Evolutionary conservation across 129 eudicot genomes (phyloP).

Genomic region (Centaurea solstitialis): DNA sequence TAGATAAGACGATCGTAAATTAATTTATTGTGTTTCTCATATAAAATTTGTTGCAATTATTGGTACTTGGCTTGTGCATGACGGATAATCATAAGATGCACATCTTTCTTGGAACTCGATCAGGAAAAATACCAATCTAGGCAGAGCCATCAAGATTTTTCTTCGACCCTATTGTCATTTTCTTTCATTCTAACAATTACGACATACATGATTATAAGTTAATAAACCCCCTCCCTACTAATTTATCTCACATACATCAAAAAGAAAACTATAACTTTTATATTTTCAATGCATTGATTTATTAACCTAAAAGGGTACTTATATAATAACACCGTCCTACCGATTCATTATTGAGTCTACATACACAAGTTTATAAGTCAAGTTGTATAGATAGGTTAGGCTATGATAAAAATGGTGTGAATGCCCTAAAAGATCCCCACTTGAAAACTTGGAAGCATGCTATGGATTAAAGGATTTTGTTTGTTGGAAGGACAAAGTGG

Average conservation of each 20-base stretch:
- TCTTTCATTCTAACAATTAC: neutral
- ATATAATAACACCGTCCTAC: neutral
- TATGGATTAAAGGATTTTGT: conserved; percentile 23
- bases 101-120: neutral
- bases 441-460: conserved; percentile 13
- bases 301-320: neutral
- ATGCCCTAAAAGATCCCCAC: conserved; percentile 19
- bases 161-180: neutral
- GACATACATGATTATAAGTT: neutral
- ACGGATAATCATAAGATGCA: conserved; percentile 3
- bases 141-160: conserved; percentile 8
- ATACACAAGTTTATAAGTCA: neutral
- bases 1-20: no score
- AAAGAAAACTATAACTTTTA: neutral
- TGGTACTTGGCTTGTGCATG: neutral
- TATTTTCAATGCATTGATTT: neutral
- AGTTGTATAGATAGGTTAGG: neutral
- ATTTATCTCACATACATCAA: neutral
- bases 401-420: conserved; percentile 1
- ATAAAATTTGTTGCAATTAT: no score
- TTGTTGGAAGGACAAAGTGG: conserved; percentile 25
- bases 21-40: no score
- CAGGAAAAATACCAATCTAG: neutral
- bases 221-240: neutral
- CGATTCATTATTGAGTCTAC: neutral